Evolutionary conservation across 305 asterid species (phyloP).

Genomic region (Euphrasia arctica): DNA sequence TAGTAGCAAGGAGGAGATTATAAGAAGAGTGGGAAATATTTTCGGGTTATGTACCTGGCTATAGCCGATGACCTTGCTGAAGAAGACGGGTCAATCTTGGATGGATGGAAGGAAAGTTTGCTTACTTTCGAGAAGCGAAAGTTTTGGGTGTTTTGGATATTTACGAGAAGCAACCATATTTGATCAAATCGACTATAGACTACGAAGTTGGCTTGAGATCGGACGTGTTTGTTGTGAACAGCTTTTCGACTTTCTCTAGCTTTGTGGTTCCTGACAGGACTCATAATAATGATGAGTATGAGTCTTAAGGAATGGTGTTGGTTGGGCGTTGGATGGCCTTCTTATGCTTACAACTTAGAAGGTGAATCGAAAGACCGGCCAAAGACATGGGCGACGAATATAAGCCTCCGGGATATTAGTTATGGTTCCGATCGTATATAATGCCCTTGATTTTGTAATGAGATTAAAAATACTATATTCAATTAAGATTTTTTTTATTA

Average conservation of each 20-base stretch:
- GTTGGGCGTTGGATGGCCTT: constrained; percentile 42
- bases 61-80: constrained; percentile 76
- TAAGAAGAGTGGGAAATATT: constrained; percentile 19
- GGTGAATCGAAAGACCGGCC: too few relatives aligned
- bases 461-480: too few relatives aligned
- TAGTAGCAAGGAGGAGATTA: constrained; percentile 72
- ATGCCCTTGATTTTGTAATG: constrained; percentile 27
- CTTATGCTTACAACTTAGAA: constrained; percentile 13
- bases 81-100: constrained; percentile 24
- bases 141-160: constrained; percentile 48
- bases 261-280: constrained; percentile 82
- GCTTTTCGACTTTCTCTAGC: too few relatives aligned
- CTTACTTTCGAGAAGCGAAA: constrained; percentile 58
- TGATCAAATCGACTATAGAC: constrained; percentile 83
- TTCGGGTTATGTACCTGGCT: constrained; percentile 27
- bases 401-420: constrained; percentile 61
- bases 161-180: constrained; percentile 65
- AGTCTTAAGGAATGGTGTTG: constrained; percentile 39
- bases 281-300: constrained; percentile 35
- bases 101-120: constrained; percentile 57
- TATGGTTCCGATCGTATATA: constrained; percentile 74
- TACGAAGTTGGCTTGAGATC: constrained; percentile 65
- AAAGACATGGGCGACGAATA: too few relatives aligned
- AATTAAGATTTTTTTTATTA: too few relatives aligned
- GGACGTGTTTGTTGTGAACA: too few relatives aligned